Evolutionary conservation across 257 asterid species (phyloP), one percentile per base, ranked within the genome.

Genomic region (Euphrasia confusa): DNA sequence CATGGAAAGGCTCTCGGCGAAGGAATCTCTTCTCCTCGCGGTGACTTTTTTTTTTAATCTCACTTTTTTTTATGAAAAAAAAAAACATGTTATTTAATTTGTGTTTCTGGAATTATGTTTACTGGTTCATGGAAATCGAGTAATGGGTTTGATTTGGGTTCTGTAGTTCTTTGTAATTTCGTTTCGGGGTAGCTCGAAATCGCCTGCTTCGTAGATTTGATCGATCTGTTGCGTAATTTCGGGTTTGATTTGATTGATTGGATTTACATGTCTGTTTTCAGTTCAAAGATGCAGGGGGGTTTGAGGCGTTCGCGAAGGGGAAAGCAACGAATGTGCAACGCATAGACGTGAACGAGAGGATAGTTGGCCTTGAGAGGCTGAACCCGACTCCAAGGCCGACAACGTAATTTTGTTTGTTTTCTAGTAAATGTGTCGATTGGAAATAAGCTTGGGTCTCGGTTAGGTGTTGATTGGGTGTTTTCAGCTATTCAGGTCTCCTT

Each of bases 301-400:
- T 85, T 67, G 90, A 88, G 63, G 88, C 88, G 54, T 24, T 88
- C 63, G 81, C 83, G 61, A 75, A 90, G 4, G 93, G 96, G 56
- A 85, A 67, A 73, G 68, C 79, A 53, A 85, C 92, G 3, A 83
- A 72, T 61, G 45, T 76, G 45, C 95, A 88, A 47, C 73, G 77
- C 30, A 80, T 85, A 66, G 96, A 85, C 67, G 90, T 88, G 64
- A 83, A 88, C 58, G 90, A 88, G 82, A 80, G 85, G 77, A 81
- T 88, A 66, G 82, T 83, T 58, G 63, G 76, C 67, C 90, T 88
- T 0, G 95, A 88, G 84, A 80, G 95, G 75, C 87, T 89, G 79
- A 92, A 83, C 73, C 97, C 97, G 4, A 83, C 90, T 3, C 84
- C 96, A 69, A 78, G 95, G 60, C 99, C 97, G 58, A 83, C 99